Conservation (phyloP, 768 basidiomycete genomes). For the Leccinum incarnatum region DNA sequence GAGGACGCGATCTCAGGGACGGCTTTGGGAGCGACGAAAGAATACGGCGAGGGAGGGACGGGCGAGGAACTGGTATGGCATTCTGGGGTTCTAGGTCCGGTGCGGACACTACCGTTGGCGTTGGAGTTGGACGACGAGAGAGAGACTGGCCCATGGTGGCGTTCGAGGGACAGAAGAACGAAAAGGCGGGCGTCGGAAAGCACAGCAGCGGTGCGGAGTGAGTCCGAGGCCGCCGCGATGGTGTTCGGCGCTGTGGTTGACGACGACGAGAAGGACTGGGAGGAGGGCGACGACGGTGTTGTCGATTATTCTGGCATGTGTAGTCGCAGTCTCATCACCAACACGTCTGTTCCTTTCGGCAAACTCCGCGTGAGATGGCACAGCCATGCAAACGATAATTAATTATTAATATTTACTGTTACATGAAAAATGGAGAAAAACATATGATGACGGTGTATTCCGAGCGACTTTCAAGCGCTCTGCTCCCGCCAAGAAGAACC, state of each 20-base stretch:
- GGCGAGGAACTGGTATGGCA: slow-evolving; percentile 1
- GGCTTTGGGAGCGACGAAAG: slow-evolving; percentile 31
- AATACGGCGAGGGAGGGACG: slow-evolving; percentile 35
- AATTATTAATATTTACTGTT: neutral
- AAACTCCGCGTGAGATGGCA: slow-evolving; percentile 15
- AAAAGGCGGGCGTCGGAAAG: neutral
- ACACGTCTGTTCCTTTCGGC: slow-evolving; percentile 21
- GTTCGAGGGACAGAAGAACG: slow-evolving; percentile 2
- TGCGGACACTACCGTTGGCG: slow-evolving; percentile 7
- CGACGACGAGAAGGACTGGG: slow-evolving; percentile 8
- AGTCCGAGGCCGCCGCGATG: slow-evolving; percentile 5
- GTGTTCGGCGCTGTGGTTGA: slow-evolving; percentile 13
- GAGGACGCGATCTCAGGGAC: slow-evolving; percentile 16
- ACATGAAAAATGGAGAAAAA: slow-evolving; percentile 7
- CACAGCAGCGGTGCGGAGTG: neutral
- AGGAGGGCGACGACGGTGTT: slow-evolving; percentile 1
- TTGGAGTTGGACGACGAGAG: slow-evolving; percentile 22
- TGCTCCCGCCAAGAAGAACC: slow-evolving; percentile 59
- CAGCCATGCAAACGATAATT: slow-evolving; percentile 15
- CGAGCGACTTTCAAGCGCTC: slow-evolving; percentile 9
- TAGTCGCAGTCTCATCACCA: slow-evolving; percentile 21
- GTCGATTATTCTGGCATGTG: slow-evolving; percentile 27
- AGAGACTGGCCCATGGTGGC: slow-evolving; percentile 31
- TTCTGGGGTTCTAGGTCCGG: slow-evolving; percentile 7
- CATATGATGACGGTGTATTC: neutral